A percentile compares a stretch with the other conserved stretches of the same genome.
Conservation (phyloP, 176 grass and related monocot species). For the Oryza australiensis region DNA sequence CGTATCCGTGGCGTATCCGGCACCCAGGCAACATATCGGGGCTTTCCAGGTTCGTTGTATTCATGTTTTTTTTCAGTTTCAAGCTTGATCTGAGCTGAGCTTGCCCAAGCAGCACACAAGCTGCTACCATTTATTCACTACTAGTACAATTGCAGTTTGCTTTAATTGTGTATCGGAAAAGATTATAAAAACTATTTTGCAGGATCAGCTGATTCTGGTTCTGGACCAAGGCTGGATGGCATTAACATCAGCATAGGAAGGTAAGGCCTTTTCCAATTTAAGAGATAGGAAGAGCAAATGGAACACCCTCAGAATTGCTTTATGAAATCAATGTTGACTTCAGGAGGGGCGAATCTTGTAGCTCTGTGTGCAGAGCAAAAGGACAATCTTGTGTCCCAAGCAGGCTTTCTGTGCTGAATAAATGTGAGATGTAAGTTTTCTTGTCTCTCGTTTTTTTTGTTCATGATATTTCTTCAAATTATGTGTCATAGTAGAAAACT, state of each 20-base stretch:
- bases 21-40: too few species aligned
- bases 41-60: too few species aligned
- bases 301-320: slow-evolving; percentile 12
- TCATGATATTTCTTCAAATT: slow-evolving; percentile 3
- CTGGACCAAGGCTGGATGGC: slow-evolving; percentile 62
- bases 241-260: slow-evolving; percentile 82
- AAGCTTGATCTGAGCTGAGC: not conserved
- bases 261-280: slow-evolving; percentile 36
- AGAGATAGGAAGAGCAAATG: not conserved
- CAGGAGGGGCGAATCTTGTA: slow-evolving; percentile 80
- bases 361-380: slow-evolving; percentile 59
- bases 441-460: not conserved
- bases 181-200: slow-evolving; percentile 36
- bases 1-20: too few species aligned
- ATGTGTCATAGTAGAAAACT: not conserved
- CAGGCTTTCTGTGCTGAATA: slow-evolving; percentile 69
- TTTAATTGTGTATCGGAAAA: slow-evolving; percentile 5
- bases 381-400: slow-evolving; percentile 87
- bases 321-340: slow-evolving; percentile 40
- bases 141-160: slow-evolving; percentile 8
- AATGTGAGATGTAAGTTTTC: slow-evolving; percentile 85
- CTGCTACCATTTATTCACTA: not conserved
- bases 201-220: slow-evolving; percentile 59
- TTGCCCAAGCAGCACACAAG: not conserved
- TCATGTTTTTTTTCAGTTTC: slow-evolving; percentile 1